These are phyloP conservation scores for Microstegium vimineum DNA, from an alignment of 176 grass and related monocot species.

Conservation along the genomic window DNA sequence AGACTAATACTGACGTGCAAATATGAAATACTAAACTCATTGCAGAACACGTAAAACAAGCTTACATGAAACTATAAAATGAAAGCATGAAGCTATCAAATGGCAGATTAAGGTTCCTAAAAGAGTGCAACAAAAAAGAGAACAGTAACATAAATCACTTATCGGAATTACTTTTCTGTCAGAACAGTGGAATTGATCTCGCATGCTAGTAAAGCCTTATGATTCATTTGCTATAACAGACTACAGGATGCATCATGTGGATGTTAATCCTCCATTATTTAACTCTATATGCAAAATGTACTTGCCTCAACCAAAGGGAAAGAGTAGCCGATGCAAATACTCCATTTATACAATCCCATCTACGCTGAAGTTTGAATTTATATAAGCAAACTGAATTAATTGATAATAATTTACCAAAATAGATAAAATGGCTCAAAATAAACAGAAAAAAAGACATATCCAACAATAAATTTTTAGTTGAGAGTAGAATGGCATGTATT, in stretches of 20 bases:
- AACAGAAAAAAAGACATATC: not conserved
- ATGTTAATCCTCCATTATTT: not conserved
- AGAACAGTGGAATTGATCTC: not conserved
- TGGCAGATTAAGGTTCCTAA: not conserved
- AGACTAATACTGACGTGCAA: not conserved
- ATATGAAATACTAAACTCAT: not conserved
- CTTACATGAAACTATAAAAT: not conserved
- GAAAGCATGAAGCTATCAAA: conserved; percentile 5
- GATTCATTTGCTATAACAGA: not conserved
- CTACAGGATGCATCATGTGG: not conserved
- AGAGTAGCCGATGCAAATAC: not conserved
- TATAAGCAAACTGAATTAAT: not conserved
- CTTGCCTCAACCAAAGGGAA: not conserved
- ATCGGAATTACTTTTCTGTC: not conserved
- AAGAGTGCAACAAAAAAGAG: not conserved
- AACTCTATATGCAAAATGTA: not conserved
- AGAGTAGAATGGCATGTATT: not conserved
- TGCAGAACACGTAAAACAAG: not conserved
- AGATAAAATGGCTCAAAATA: not conserved
- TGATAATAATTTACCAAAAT: not conserved
- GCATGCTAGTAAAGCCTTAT: not conserved
- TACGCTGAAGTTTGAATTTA: not conserved
- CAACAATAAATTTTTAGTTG: not conserved
- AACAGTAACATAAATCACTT: not conserved
- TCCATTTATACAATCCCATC: no score